Evolutionary conservation across 257 asterid species (phyloP).

Genomic region (Leptodermis oblonga): DNA sequence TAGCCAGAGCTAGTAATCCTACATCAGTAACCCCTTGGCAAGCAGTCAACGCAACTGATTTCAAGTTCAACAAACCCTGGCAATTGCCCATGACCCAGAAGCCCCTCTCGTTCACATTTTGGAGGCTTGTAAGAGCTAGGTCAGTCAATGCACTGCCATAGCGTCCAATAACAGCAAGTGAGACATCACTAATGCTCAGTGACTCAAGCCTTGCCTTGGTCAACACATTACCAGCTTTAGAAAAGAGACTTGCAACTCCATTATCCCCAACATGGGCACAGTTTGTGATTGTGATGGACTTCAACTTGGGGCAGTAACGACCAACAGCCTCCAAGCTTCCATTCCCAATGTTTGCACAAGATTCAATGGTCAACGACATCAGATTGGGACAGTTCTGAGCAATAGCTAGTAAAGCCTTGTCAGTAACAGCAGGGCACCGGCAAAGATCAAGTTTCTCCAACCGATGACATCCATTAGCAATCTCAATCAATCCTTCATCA

Average conservation of each 20-base stretch:
- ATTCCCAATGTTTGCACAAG: slow-evolving; percentile 72
- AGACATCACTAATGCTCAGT: slow-evolving; percentile 57
- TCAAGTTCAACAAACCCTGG: slow-evolving; percentile 69
- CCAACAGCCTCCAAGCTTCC: slow-evolving; percentile 69
- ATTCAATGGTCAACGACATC: slow-evolving; percentile 58
- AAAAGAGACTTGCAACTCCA: slow-evolving; percentile 63
- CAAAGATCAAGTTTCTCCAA: slow-evolving; percentile 82
- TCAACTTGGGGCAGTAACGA: slow-evolving; percentile 53
- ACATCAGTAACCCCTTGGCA: slow-evolving; percentile 72
- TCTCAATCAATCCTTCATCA: slow-evolving; percentile 71
- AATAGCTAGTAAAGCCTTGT: slow-evolving; percentile 51
- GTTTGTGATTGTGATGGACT: slow-evolving; percentile 47
- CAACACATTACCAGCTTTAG: slow-evolving; percentile 57
- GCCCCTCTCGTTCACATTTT: slow-evolving; percentile 76
- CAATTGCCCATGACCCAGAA: slow-evolving; percentile 97
- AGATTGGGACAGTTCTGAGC: slow-evolving; percentile 72
- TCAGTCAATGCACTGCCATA: slow-evolving; percentile 65
- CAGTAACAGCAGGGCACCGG: slow-evolving; percentile 70
- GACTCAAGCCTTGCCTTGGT: slow-evolving; percentile 56
- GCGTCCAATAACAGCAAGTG: slow-evolving; percentile 90
- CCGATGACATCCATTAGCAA: slow-evolving; percentile 60
- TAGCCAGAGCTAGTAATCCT: slow-evolving; percentile 59
- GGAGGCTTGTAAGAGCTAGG: slow-evolving; percentile 50
- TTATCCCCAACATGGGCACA: slow-evolving; percentile 70
- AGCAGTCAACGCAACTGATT: slow-evolving; percentile 51